Evolutionary conservation across 176 grass and related monocot species (phyloP).

Genomic region (Zoysia japonica): DNA sequence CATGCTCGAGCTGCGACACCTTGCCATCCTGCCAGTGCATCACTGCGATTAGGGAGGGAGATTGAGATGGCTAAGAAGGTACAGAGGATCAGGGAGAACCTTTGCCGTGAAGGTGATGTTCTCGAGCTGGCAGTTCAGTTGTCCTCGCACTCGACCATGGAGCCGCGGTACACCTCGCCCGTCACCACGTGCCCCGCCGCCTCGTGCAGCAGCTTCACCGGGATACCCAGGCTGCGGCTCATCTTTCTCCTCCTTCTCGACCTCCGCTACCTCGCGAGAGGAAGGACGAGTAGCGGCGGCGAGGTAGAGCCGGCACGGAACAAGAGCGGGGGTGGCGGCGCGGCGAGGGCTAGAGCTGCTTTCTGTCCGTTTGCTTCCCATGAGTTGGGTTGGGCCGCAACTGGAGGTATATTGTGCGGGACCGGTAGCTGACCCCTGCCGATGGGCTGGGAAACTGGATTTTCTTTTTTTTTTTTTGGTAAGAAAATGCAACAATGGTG

Average conservation of each 20-base stretch:
- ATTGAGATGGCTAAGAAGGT: background rate
- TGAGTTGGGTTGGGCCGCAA: too few relatives aligned
- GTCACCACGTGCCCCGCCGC: slow-evolving; percentile 84
- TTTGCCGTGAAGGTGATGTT: slow-evolving; percentile 58
- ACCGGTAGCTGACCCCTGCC: too few relatives aligned
- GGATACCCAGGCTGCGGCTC: slow-evolving; percentile 90
- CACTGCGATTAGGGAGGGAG: background rate
- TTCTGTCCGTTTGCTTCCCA: too few relatives aligned
- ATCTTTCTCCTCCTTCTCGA: slow-evolving; percentile 40
- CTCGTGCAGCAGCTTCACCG: slow-evolving; percentile 94
- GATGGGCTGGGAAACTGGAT: too few relatives aligned
- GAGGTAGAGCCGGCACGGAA: background rate
- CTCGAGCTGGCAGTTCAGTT: slow-evolving; percentile 62
- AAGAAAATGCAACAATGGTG: too few relatives aligned
- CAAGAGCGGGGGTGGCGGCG: background rate
- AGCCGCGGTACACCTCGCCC: slow-evolving; percentile 59
- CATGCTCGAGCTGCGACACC: slow-evolving; percentile 70
- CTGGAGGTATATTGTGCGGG: too few relatives aligned
- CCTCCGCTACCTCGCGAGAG: background rate
- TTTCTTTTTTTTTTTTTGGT: too few relatives aligned
- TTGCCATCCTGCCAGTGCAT: slow-evolving; percentile 47
- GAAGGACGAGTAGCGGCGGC: background rate
- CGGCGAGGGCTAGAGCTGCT: background rate
- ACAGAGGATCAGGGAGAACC: slow-evolving; percentile 3
- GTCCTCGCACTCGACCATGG: slow-evolving; percentile 69